Conservation (phyloP, 495 filamentous ascomycete genomes). For the Penicillium parvum region DNA sequence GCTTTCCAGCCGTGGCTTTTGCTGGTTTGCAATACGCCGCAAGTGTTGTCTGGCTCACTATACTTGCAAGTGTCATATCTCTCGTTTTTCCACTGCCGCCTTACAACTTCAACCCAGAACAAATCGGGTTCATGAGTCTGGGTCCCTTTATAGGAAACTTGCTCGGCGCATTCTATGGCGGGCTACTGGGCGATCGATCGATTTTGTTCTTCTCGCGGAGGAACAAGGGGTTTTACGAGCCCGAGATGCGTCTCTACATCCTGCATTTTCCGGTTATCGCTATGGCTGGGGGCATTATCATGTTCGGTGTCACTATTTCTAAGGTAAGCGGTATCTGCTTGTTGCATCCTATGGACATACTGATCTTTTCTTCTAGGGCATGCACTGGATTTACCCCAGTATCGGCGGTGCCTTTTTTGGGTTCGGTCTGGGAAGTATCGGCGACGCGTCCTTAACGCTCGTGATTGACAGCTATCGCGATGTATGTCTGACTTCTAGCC, state of each 20-base stretch:
- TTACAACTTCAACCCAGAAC: slow-evolving; percentile 37
- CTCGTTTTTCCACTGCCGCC: slow-evolving; percentile 35
- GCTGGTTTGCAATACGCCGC: slow-evolving; percentile 36
- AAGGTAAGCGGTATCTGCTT: slow-evolving; percentile 14
- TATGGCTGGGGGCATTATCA: slow-evolving; percentile 30
- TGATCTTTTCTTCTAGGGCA: slow-evolving; percentile 16
- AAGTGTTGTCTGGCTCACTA: slow-evolving; percentile 33
- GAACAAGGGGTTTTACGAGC: slow-evolving; percentile 41
- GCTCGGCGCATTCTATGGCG: slow-evolving; percentile 34
- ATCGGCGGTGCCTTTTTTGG: slow-evolving; percentile 32
- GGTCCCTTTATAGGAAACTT: slow-evolving; percentile 40
- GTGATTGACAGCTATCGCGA: slow-evolving; percentile 36
- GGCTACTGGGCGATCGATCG: slow-evolving; percentile 37
- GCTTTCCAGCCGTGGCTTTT: slow-evolving; percentile 40
- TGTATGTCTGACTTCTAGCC: slow-evolving; percentile 10
- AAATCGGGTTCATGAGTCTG: slow-evolving; percentile 38
- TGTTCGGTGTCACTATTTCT: slow-evolving; percentile 32
- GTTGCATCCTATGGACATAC: background rate
- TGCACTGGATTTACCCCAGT: slow-evolving; percentile 35
- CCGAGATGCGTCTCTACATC: slow-evolving; percentile 41
- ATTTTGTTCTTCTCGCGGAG: slow-evolving; percentile 33
- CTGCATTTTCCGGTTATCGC: slow-evolving; percentile 28
- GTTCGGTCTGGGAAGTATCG: slow-evolving; percentile 32
- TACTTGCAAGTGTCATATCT: slow-evolving; percentile 28
- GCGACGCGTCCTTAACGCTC: slow-evolving; percentile 30